A percentile compares a stretch with the other conserved stretches of the same genome.
phyloP scores from a whole-genome alignment of 2,329 filamentous ascomycete genomes.

The Penicillium psychrosexuale region DNA sequence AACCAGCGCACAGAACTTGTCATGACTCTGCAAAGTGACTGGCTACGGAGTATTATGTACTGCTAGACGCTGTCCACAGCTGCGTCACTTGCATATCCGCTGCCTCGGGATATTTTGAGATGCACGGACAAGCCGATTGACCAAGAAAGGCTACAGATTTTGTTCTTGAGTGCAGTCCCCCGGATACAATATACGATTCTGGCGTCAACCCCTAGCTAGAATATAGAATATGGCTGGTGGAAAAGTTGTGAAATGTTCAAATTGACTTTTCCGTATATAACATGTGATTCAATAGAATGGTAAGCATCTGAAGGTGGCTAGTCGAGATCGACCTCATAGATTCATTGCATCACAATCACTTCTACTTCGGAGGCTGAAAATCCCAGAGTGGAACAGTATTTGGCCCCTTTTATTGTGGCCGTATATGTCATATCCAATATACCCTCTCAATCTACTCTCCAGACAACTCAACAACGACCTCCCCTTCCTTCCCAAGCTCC shows the following conservation, averaged over 20 bases:
- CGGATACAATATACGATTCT: not conserved
- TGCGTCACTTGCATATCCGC: not conserved
- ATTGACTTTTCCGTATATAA: not conserved
- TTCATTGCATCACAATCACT: not conserved
- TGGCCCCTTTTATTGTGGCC: not conserved
- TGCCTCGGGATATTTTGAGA: not conserved
- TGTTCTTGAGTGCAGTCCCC: not conserved
- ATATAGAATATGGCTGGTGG: too few species aligned
- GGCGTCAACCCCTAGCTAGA: not conserved
- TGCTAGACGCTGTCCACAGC: not conserved
- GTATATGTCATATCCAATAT: not conserved
- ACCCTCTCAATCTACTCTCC: not conserved
- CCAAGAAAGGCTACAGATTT: slow-evolving; percentile 12
- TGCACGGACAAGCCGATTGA: not conserved
- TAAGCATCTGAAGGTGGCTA: not conserved
- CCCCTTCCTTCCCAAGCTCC: not conserved
- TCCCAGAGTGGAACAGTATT: not conserved
- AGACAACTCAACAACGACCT: not conserved
- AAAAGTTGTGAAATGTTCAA: too few species aligned
- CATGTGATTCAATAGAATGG: not conserved
- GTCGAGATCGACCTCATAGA: not conserved
- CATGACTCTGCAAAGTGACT: not conserved
- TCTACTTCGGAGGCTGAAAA: not conserved
- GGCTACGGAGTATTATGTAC: not conserved
- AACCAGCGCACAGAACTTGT: not conserved